Evolutionary conservation across 179 eudicot genomes (phyloP).

Genomic region (Dionaea muscipula): DNA sequence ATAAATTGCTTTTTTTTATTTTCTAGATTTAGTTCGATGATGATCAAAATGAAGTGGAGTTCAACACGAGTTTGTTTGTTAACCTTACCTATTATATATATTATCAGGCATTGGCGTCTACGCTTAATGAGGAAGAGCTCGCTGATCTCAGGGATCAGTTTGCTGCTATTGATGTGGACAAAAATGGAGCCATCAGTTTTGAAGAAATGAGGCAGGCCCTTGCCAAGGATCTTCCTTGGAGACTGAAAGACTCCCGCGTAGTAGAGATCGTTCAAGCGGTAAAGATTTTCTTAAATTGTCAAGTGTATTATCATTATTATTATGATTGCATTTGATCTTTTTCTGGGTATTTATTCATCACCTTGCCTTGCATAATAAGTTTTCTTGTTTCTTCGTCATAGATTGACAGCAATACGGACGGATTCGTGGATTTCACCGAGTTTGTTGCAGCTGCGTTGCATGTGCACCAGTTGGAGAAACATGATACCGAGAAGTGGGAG

Average conservation of each 20-base stretch:
- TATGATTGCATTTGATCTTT: too few species aligned
- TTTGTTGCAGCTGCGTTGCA: constrained; percentile 89
- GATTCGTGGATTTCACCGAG: constrained; percentile 81
- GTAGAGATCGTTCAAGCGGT: constrained; percentile 90
- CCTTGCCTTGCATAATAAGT: too few species aligned
- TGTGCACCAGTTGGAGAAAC: constrained; percentile 86
- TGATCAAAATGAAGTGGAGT: neutral
- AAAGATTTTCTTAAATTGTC: constrained; percentile 8
- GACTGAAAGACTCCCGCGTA: constrained; percentile 74
- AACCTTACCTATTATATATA: neutral
- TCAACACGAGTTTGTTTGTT: neutral
- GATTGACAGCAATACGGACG: constrained; percentile 95
- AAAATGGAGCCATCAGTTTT: constrained; percentile 83
- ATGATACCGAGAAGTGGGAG: constrained; percentile 70
- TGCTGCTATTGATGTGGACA: constrained; percentile 87
- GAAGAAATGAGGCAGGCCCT: constrained; percentile 99
- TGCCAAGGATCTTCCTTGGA: constrained; percentile 97
- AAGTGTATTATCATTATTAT: too few species aligned
- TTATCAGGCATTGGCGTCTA: constrained; percentile 79
- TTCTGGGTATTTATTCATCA: too few species aligned
- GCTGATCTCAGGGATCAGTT: constrained; percentile 86
- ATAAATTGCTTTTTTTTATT: neutral
- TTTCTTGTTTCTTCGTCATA: constrained; percentile 26
- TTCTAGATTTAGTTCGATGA: too few species aligned
- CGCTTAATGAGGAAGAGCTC: constrained; percentile 69